These are phyloP conservation scores for Aurifilum marmelostoma DNA, from an alignment of 2,329 filamentous ascomycete species.

Conservation along the genomic window DNA sequence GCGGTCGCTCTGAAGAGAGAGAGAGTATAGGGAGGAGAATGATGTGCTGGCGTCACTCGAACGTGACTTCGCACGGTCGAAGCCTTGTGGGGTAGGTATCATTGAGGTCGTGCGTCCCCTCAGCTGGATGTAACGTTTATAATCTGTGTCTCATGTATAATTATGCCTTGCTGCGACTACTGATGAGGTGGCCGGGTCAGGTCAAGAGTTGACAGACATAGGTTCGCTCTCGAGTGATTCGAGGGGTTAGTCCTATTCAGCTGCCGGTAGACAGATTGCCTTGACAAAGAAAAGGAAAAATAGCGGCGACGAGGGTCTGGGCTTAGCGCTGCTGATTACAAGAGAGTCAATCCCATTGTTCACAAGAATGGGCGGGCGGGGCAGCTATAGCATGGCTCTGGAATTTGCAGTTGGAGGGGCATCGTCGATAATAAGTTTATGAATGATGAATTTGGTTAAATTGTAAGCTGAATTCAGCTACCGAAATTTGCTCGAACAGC, in stretches of 20 bases:
- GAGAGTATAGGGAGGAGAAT: neutral
- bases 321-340: constrained; percentile 1
- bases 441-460: constrained; percentile 1
- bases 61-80: neutral
- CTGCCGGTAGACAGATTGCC: neutral
- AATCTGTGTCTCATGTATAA: neutral
- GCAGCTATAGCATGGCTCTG: neutral
- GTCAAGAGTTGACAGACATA: neutral
- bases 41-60: neutral
- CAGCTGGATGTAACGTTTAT: neutral
- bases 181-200: neutral
- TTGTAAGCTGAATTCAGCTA: constrained; percentile 3
- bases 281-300: neutral
- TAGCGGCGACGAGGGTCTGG: neutral
- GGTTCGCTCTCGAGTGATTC: neutral
- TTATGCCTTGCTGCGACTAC: neutral
- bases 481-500: constrained; percentile 12
- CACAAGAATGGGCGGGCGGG: neutral
- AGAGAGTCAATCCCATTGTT: too few species aligned
- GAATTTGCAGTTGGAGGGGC: neutral
- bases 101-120: neutral
- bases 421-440: constrained; percentile 2
- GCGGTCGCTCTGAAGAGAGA: neutral
- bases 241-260: neutral
- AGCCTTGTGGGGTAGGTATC: neutral